phyloP scores from a whole-genome alignment of 129 eudicot species.

The Flaveria trinervia region DNA sequence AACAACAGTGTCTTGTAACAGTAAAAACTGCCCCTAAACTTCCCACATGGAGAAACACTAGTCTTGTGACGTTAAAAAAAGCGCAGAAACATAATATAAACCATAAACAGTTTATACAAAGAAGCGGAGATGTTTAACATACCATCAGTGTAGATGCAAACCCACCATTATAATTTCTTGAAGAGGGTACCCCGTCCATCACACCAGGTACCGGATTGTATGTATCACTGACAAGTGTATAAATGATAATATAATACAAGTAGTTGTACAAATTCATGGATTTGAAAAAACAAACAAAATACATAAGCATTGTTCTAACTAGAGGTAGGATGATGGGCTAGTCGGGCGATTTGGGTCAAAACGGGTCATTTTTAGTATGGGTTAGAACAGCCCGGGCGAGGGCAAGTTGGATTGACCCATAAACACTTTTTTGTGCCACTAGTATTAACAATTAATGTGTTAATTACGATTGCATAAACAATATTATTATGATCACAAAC shows the following conservation, averaged over 20 bases:
- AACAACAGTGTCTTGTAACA: not conserved
- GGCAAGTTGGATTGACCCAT: not conserved
- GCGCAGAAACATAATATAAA: not conserved
- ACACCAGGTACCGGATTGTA: conserved; percentile 98
- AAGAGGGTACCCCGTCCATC: conserved; percentile 91
- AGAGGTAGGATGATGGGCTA: not conserved
- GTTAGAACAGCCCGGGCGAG: not conserved
- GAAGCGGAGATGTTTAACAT: conserved; percentile 6
- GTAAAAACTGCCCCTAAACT: too few relatives aligned
- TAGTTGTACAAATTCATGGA: conserved; percentile 5
- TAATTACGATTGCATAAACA: not conserved
- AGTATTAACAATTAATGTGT: not conserved
- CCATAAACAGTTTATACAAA: not conserved
- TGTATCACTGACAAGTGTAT: conserved; percentile 60
- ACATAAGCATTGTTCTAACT: not conserved
- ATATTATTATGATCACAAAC: not conserved
- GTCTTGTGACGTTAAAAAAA: not conserved
- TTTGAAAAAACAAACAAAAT: not conserved
- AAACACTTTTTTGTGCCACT: not conserved
- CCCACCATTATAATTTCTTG: conserved; percentile 83
- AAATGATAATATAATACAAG: conserved; percentile 2
- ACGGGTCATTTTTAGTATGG: not conserved
- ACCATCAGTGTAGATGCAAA: conserved; percentile 88
- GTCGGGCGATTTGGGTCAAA: not conserved
- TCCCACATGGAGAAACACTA: too few relatives aligned